phyloP scores from a whole-genome alignment of 768 basidiomycete genomes.

The Lactarius pseudohatsudake region DNA sequence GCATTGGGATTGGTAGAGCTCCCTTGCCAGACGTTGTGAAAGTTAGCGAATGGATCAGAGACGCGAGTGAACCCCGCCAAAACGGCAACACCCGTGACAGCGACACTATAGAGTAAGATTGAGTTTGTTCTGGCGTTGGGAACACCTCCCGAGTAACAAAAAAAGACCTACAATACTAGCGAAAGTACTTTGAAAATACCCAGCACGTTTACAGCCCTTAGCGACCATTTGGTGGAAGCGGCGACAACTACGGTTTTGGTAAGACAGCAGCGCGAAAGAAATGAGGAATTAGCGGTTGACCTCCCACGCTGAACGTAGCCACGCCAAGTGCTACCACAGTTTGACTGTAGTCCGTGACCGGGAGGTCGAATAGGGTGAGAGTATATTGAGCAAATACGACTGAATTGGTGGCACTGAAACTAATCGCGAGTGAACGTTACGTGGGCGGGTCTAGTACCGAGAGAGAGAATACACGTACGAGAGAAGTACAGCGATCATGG shows the following conservation, averaged over 20 bases:
- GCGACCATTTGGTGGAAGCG: constrained; percentile 35
- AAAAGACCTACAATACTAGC: constrained; percentile 27
- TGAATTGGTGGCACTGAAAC: constrained; percentile 31
- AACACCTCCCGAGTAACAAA: not conserved
- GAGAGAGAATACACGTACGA: constrained; percentile 29
- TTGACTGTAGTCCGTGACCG: constrained; percentile 29
- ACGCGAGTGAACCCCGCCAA: constrained; percentile 34
- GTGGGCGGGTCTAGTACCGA: not conserved
- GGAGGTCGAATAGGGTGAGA: constrained; percentile 29
- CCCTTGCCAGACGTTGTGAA: constrained; percentile 34
- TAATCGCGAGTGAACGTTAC: not conserved
- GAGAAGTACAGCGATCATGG: constrained; percentile 36
- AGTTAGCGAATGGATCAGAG: constrained; percentile 36
- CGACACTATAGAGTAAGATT: constrained; percentile 29
- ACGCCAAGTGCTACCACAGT: constrained; percentile 32
- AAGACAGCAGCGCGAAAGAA: not conserved
- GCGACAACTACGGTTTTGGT: constrained; percentile 30
- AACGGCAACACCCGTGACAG: constrained; percentile 32
- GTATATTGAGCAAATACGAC: constrained; percentile 35
- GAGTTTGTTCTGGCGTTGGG: constrained; percentile 3
- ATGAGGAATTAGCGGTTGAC: constrained; percentile 13
- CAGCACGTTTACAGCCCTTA: constrained; percentile 32
- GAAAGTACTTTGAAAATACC: constrained; percentile 33
- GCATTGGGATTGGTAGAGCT: constrained; percentile 32
- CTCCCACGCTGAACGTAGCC: constrained; percentile 30